These are phyloP conservation scores for Hyphopichia burtonii DNA, from an alignment of 1,139 yeast genomes.

Conservation along the genomic window DNA sequence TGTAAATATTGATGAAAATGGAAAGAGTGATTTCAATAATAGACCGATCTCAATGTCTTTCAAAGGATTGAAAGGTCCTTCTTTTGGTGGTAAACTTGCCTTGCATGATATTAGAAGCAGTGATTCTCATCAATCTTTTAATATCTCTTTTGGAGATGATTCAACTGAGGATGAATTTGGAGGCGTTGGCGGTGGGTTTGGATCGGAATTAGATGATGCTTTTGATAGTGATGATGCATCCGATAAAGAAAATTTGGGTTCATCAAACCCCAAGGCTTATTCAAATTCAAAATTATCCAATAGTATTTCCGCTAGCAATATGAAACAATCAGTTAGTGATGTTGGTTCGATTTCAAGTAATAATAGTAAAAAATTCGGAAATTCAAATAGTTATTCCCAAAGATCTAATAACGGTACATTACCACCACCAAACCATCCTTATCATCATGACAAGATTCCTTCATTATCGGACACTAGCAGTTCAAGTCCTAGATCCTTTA, in stretches of 20 bases:
- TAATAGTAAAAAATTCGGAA: neutral
- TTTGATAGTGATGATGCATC: conserved; percentile 1
- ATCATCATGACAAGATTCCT: conserved; percentile 27
- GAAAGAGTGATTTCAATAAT: conserved; percentile 15
- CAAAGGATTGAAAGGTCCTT: conserved; percentile 60
- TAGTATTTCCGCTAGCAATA: neutral
- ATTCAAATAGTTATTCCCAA: neutral
- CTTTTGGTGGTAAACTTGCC: conserved; percentile 40
- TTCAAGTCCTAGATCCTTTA: conserved; percentile 33
- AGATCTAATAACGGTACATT: conserved; percentile 1
- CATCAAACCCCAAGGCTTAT: neutral
- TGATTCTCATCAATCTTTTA: conserved; percentile 47
- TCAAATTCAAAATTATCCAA: conserved; percentile 1
- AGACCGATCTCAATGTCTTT: conserved; percentile 71
- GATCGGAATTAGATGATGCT: conserved; percentile 14
- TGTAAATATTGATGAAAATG: conserved; percentile 9
- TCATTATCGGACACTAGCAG: conserved; percentile 19
- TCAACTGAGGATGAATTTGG: conserved; percentile 10
- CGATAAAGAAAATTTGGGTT: conserved; percentile 6
- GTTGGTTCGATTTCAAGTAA: conserved; percentile 3
- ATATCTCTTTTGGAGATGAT: conserved; percentile 36
- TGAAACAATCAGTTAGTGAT: conserved; percentile 5
- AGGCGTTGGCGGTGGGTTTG: conserved; percentile 29
- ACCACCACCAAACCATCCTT: conserved; percentile 10
- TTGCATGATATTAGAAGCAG: conserved; percentile 30